Conservation (phyloP, 2,329 filamentous ascomycete species). For the Acrocalymma vagum region DNA sequence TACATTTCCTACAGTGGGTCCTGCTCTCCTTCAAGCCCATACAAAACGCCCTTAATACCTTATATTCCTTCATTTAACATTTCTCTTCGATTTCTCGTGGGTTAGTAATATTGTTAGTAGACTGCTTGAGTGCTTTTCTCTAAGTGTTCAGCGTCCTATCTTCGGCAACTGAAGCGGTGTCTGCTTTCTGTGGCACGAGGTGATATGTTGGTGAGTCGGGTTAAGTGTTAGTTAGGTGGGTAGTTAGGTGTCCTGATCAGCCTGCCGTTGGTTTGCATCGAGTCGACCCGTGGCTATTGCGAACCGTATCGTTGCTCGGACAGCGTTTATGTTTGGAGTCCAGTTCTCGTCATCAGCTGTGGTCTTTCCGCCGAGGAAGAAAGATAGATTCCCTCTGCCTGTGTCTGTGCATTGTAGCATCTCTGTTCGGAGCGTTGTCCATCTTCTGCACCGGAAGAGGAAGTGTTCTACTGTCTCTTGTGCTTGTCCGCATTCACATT, state of each 20-base stretch:
- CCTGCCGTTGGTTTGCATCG: conserved; percentile 8
- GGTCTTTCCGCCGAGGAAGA: conserved; percentile 14
- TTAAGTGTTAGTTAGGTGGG: conserved; percentile 10
- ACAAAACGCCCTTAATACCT: conserved; percentile 4
- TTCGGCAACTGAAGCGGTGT: conserved; percentile 12
- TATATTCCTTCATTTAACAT: conserved; percentile 6
- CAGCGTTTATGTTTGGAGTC: conserved; percentile 8
- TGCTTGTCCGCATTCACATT: conserved; percentile 9
- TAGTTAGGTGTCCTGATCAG: conserved; percentile 4
- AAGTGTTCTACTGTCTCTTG: conserved; percentile 10
- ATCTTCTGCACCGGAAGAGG: conserved; percentile 11
- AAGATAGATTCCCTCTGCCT: conserved; percentile 11
- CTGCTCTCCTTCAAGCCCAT: conserved; percentile 9
- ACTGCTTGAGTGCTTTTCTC: conserved; percentile 11
- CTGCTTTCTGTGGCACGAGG: conserved; percentile 12
- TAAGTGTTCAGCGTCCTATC: conserved; percentile 17
- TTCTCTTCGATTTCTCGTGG: conserved; percentile 6
- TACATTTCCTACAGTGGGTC: conserved; percentile 13
- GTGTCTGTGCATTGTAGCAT: conserved; percentile 12
- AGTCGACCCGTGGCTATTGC: conserved; percentile 5
- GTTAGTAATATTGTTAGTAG: conserved; percentile 13
- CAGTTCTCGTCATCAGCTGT: conserved; percentile 10
- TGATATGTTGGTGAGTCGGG: conserved; percentile 6
- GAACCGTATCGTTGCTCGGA: conserved; percentile 7
- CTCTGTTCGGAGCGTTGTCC: conserved; percentile 7